A percentile compares a stretch with the other conserved stretches of the same genome.
Conservation (phyloP, 768 basidiomycete species). For the Pleurotus salmoneostramineus region DNA sequence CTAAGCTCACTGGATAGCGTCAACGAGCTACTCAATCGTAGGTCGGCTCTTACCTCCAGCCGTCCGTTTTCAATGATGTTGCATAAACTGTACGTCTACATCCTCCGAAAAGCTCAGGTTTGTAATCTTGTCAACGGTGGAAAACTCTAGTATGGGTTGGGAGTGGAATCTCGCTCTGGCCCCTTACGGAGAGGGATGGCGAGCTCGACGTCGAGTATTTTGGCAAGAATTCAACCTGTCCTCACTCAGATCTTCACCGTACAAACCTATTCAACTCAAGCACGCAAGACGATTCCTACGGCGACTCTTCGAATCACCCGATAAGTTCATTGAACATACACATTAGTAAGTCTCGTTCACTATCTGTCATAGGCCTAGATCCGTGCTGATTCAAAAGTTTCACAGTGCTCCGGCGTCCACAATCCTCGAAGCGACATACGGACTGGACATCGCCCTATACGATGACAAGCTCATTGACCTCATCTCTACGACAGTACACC, state of each 20-base stretch:
- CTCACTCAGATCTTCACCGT: slow-evolving; percentile 17
- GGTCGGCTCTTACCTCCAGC: slow-evolving; percentile 34
- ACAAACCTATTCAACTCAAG: slow-evolving; percentile 24
- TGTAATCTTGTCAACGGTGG: too few species aligned
- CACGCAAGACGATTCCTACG: slow-evolving; percentile 25
- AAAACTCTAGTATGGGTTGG: neutral
- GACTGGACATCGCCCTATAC: slow-evolving; percentile 24
- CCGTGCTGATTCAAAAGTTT: too few species aligned
- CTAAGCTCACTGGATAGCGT: slow-evolving; percentile 30
- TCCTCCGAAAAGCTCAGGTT: too few species aligned
- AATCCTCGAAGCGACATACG: slow-evolving; percentile 25
- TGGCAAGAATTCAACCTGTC: slow-evolving; percentile 26
- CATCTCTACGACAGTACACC: too few species aligned
- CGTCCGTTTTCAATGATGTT: neutral
- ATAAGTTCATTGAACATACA: slow-evolving; percentile 19
- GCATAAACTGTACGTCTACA: neutral
- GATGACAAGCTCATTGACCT: slow-evolving; percentile 18
- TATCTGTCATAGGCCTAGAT: too few species aligned
- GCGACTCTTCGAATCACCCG: slow-evolving; percentile 21
- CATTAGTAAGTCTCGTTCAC: slow-evolving; percentile 1
- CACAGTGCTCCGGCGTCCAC: slow-evolving; percentile 10
- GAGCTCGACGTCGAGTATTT: slow-evolving; percentile 28
- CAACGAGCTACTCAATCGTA: slow-evolving; percentile 35
- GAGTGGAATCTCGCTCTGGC: slow-evolving; percentile 24
- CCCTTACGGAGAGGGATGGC: slow-evolving; percentile 32